Conservation (phyloP, 2,329 filamentous ascomycete species). For the Podosphaera fusca region DNA sequence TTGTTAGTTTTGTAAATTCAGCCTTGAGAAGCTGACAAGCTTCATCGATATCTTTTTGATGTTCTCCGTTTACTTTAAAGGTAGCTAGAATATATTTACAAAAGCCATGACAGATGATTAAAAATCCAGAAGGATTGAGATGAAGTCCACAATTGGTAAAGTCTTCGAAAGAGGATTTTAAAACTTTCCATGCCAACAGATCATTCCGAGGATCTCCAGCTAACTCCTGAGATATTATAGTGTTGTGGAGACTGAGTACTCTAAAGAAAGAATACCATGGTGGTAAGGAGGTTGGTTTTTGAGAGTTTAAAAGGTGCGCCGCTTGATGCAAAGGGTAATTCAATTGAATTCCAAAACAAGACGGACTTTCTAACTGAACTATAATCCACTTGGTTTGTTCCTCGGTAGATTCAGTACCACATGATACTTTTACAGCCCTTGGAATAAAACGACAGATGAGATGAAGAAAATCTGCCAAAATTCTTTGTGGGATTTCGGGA, state of each 20-base stretch:
- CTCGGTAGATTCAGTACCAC: too few species aligned
- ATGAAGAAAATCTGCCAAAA: not conserved
- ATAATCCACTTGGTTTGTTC: not conserved
- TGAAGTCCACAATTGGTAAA: slow-evolving; percentile 12
- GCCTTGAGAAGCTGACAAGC: slow-evolving; percentile 14
- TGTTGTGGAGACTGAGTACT: slow-evolving; percentile 17
- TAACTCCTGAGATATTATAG: slow-evolving; percentile 6
- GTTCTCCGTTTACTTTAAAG: not conserved
- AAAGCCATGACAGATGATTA: slow-evolving; percentile 9
- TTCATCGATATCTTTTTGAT: slow-evolving; percentile 1
- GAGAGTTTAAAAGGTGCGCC: slow-evolving; percentile 7
- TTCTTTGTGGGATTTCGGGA: not conserved
- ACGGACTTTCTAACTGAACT: not conserved
- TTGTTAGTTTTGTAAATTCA: slow-evolving; percentile 14
- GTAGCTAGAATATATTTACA: slow-evolving; percentile 11
- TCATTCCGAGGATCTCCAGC: slow-evolving; percentile 8
- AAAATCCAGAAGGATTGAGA: slow-evolving; percentile 13
- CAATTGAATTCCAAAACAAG: slow-evolving; percentile 1
- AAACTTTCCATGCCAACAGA: slow-evolving; percentile 11
- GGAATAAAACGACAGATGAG: slow-evolving; percentile 2
- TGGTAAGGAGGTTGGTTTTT: slow-evolving; percentile 9
- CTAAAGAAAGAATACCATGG: slow-evolving; percentile 23
- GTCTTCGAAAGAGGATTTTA: slow-evolving; percentile 7
- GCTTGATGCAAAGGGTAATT: slow-evolving; percentile 5
- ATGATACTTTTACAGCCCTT: not conserved